Conservation (phyloP, 2,329 filamentous ascomycete genomes). For the Rhinocladiella mackenziei region DNA sequence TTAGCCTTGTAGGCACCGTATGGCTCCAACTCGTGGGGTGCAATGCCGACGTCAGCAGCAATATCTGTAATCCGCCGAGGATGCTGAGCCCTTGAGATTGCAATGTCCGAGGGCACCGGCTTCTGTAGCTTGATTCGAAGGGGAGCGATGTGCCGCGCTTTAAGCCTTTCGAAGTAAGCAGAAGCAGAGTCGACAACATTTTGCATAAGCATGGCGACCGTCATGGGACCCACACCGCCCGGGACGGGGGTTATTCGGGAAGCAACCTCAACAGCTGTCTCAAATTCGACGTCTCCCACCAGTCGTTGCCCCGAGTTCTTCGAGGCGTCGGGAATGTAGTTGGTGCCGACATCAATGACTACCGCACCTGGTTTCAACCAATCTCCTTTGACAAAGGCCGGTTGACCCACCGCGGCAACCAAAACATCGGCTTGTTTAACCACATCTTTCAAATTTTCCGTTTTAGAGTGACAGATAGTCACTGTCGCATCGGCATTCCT, state of each 20-base stretch:
- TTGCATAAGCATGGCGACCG: slow-evolving; percentile 93
- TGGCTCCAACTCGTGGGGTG: slow-evolving; percentile 83
- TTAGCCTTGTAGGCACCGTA: slow-evolving; percentile 97
- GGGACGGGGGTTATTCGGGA: slow-evolving; percentile 94
- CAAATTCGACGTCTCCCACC: slow-evolving; percentile 92
- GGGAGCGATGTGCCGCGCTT: slow-evolving; percentile 71
- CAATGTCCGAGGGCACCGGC: slow-evolving; percentile 94
- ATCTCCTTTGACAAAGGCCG: slow-evolving; percentile 85
- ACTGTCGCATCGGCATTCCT: slow-evolving; percentile 96
- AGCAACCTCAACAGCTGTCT: slow-evolving; percentile 76
- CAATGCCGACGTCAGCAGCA: slow-evolving; percentile 82
- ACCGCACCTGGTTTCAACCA: slow-evolving; percentile 95
- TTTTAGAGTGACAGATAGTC: slow-evolving; percentile 91
- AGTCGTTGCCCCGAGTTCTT: slow-evolving; percentile 91
- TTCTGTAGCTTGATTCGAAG: slow-evolving; percentile 74
- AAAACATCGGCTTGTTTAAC: slow-evolving; percentile 84
- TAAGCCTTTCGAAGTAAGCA: slow-evolving; percentile 76
- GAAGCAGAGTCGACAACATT: slow-evolving; percentile 88
- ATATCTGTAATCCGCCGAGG: slow-evolving; percentile 88
- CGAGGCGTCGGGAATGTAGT: slow-evolving; percentile 82
- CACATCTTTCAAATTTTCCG: slow-evolving; percentile 65
- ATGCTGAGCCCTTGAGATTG: slow-evolving; percentile 78
- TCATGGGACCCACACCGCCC: slow-evolving; percentile 97
- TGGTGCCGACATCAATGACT: slow-evolving; percentile 96
- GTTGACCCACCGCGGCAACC: slow-evolving; percentile 83